Base-by-base conservation (phyloP, 805 yeast genomes). In the Tetrapisispora namnaoensis region DNA sequence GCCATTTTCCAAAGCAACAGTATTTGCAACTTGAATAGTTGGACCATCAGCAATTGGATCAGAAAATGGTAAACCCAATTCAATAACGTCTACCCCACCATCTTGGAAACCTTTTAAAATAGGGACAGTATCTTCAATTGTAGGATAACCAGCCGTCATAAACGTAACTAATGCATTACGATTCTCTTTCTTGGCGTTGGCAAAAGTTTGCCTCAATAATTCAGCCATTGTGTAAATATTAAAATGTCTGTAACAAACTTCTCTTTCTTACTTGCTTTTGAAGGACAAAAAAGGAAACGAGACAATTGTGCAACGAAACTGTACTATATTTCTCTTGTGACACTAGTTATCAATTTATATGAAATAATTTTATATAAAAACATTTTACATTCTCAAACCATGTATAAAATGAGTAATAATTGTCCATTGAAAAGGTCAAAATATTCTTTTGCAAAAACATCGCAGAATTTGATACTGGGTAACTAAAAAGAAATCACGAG, bases 21-120 rank as follows among this genome's bases (percentile, higher is more conserved):
- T 78, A 70, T 90, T 90, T 37, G 98, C 88, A 34, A 73, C 80
- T 71, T 93, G 99, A 60, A 93, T 93, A 17, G 95, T 87, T 37
- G 98, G 95, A 44, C 99, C 99, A 67, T 93, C 99, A 34, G 98
- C 99, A 65, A 93, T 89, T 37, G 99, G 99, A 66, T 93, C 99
- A 21, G 96, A 83, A 67, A 93, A 93, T 44, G 99, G 99, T 65
- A 93, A 71, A 53, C 99, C 99, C 43, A 93, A 71, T 70, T 93
- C 99, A 57, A 93, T 87, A 53, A 93, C 77, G 63, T 93, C 98
- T 37, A 86, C 95, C 49, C 99, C 99, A 55, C 96, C 97, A 28
- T 78, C 86, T 71, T 93, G 98, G 71, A 93, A 79, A 21, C 93
- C 91, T 64, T 82, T 78, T 66, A 93, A 65, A 53, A 90, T 78